Conservation (phyloP, 2,329 filamentous ascomycete genomes). For the Ceratocystis alfenasii region DNA sequence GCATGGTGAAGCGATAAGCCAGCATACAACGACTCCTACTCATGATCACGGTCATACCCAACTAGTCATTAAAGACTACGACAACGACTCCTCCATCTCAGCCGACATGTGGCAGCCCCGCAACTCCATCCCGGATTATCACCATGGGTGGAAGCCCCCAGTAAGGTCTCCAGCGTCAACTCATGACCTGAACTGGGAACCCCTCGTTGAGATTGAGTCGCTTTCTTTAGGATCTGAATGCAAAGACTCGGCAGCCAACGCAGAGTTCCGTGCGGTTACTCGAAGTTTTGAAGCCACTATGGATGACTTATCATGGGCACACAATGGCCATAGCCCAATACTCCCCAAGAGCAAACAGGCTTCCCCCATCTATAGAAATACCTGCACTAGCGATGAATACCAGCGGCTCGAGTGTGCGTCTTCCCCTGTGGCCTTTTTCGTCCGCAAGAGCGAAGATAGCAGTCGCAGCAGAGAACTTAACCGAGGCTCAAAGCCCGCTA, state of each 20-base stretch:
- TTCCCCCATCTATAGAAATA: background rate
- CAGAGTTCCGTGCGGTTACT: background rate
- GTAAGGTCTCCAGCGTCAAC: background rate
- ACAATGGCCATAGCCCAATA: background rate
- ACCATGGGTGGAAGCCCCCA: background rate
- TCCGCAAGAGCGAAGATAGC: slow-evolving; percentile 4
- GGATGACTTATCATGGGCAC: background rate
- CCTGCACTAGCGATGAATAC: background rate
- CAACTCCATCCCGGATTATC: background rate
- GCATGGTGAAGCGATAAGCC: background rate
- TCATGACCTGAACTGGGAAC: background rate
- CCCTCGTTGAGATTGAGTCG: background rate
- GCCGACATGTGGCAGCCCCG: background rate
- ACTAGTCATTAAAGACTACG: background rate
- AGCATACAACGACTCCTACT: background rate
- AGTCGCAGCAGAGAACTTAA: background rate
- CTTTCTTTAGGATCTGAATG: background rate
- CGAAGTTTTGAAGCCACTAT: background rate
- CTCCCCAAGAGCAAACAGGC: background rate
- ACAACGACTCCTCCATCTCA: background rate
- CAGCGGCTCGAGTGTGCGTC: slow-evolving; percentile 8
- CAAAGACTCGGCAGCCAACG: background rate
- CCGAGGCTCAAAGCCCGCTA: background rate
- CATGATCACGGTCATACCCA: background rate
- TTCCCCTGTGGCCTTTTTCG: slow-evolving; percentile 6